A percentile compares a stretch with the other conserved stretches of the same genome.
Conservation (phyloP, 1,284 basidiomycete species). For the Chalciporus piperatoides region DNA sequence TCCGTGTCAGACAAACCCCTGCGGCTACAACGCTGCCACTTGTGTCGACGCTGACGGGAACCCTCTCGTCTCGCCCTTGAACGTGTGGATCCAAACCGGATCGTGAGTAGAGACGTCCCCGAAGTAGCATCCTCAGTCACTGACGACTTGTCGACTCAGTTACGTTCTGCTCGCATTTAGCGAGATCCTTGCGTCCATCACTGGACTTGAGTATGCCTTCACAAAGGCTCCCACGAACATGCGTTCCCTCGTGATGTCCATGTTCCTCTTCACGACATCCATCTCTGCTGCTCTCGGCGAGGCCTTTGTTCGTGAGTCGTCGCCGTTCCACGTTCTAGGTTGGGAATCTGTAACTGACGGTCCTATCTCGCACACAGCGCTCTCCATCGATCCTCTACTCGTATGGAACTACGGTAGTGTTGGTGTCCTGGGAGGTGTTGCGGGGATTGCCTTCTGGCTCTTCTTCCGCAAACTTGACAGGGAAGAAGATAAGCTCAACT, state of each 20-base stretch:
- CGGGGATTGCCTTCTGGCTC: slow-evolving; percentile 55
- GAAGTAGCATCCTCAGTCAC: not conserved
- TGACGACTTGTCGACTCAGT: slow-evolving; percentile 19
- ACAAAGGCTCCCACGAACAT: slow-evolving; percentile 82
- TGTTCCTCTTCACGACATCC: slow-evolving; percentile 71
- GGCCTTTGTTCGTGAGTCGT: slow-evolving; percentile 55
- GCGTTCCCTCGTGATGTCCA: slow-evolving; percentile 72
- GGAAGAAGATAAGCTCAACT: slow-evolving; percentile 62
- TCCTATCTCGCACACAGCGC: slow-evolving; percentile 37
- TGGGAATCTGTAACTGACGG: slow-evolving; percentile 20
- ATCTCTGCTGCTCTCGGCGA: slow-evolving; percentile 64
- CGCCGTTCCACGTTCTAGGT: slow-evolving; percentile 3
- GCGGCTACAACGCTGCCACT: slow-evolving; percentile 53
- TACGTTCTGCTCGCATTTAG: slow-evolving; percentile 69
- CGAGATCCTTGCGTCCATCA: slow-evolving; percentile 85
- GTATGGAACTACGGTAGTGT: slow-evolving; percentile 54
- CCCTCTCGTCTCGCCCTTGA: slow-evolving; percentile 52
- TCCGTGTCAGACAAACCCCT: slow-evolving; percentile 51
- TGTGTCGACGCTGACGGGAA: slow-evolving; percentile 45
- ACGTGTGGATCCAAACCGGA: slow-evolving; percentile 75
- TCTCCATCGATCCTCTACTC: slow-evolving; percentile 49
- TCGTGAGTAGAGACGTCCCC: slow-evolving; percentile 33
- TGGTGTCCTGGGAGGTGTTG: slow-evolving; percentile 40
- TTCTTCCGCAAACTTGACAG: slow-evolving; percentile 56
- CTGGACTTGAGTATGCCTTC: slow-evolving; percentile 86